Conservation (phyloP, 108 stramenopile species). For the Nitzschia sp. region DNA sequence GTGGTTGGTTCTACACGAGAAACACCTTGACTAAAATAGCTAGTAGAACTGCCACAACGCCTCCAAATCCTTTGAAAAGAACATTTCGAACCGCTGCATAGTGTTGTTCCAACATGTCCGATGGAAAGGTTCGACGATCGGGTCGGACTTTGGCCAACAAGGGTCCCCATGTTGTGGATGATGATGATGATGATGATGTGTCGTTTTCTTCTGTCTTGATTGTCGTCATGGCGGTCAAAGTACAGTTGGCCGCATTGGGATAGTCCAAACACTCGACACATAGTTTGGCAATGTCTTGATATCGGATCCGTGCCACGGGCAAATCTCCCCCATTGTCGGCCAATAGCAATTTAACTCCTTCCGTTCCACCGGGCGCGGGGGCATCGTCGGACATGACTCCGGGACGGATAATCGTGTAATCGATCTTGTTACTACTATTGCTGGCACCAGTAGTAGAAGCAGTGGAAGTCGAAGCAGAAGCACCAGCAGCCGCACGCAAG, state of each 20-base stretch:
- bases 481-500: slow-evolving; percentile 21
- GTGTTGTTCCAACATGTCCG: slow-evolving; percentile 22
- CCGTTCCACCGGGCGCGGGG: slow-evolving; percentile 30
- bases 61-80: background rate
- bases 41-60: no score
- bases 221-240: slow-evolving; percentile 60
- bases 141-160: slow-evolving; percentile 47
- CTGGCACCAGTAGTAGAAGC: no score
- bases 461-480: no score
- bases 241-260: slow-evolving; percentile 41
- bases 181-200: no score
- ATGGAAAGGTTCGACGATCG: slow-evolving; percentile 35
- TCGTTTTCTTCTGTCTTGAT: slow-evolving; percentile 26
- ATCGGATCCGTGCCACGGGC: slow-evolving; percentile 49
- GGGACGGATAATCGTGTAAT: slow-evolving; percentile 77
- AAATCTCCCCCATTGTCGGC: slow-evolving; percentile 70
- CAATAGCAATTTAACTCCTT: slow-evolving; percentile 30
- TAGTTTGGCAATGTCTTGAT: slow-evolving; percentile 59
- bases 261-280: slow-evolving; percentile 30
- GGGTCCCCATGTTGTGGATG: slow-evolving; percentile 47
- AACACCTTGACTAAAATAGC: no score
- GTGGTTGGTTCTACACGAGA: no score
- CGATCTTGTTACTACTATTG: slow-evolving; percentile 40
- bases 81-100: slow-evolving; percentile 6
- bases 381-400: slow-evolving; percentile 48